Conservation (phyloP, 2,329 filamentous ascomycete genomes). For the Cytospora chrysosperma region DNA sequence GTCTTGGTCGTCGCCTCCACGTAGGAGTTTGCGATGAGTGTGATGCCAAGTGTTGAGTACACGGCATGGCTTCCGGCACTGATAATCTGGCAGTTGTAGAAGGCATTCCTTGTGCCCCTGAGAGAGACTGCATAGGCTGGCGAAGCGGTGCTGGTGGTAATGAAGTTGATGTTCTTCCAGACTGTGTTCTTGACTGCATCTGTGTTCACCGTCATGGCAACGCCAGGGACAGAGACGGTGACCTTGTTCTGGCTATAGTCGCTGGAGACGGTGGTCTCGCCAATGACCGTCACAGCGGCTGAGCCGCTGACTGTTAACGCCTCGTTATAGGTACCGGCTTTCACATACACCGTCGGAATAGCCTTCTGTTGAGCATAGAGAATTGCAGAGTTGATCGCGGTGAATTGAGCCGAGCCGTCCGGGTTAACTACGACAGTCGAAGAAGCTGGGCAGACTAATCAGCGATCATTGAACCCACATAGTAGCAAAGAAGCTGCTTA, state of each 20-base stretch:
- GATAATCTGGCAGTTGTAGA: constrained; percentile 45
- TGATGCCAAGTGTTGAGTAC: constrained; percentile 29
- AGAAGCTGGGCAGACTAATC: not conserved
- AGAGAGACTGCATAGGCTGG: constrained; percentile 34
- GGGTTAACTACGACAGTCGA: constrained; percentile 42
- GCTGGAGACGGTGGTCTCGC: constrained; percentile 31
- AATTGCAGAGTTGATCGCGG: constrained; percentile 44
- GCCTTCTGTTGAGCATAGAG: constrained; percentile 41
- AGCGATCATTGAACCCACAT: not conserved
- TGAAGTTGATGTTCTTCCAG: constrained; percentile 41
- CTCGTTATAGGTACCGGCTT: constrained; percentile 46
- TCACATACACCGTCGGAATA: constrained; percentile 43
- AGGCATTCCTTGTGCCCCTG: constrained; percentile 40
- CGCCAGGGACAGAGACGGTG: constrained; percentile 32
- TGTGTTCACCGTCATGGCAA: constrained; percentile 33
- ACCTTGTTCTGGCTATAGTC: constrained; percentile 40
- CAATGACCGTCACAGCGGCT: constrained; percentile 42
- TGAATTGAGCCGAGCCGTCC: constrained; percentile 45
- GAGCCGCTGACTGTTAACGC: constrained; percentile 40
- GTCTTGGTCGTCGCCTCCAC: constrained; percentile 44
- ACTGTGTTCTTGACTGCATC: constrained; percentile 35
- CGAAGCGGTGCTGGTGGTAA: constrained; percentile 32
- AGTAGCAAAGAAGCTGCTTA: not conserved
- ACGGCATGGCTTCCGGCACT: constrained; percentile 35
- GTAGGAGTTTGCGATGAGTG: constrained; percentile 44